Conservation (phyloP, 805 yeast genomes). For the Kuraishia molischiana region DNA sequence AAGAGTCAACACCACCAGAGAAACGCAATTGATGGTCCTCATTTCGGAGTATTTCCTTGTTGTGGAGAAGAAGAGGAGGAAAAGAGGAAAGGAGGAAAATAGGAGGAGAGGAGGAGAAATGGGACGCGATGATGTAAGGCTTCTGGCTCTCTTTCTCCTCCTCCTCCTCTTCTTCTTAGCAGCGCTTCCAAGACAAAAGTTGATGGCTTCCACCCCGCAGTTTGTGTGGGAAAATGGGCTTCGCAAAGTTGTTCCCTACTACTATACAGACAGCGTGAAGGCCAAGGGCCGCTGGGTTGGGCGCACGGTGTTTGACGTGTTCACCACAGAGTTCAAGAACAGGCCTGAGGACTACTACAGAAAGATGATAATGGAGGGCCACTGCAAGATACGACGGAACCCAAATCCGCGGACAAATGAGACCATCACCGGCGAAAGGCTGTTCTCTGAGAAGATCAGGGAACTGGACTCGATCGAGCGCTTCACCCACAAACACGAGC, state of each 20-base stretch:
- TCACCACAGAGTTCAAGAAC: slow-evolving; percentile 28
- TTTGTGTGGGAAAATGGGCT: slow-evolving; percentile 22
- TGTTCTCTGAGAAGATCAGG: neutral
- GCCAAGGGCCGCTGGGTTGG: slow-evolving; percentile 37
- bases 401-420: neutral
- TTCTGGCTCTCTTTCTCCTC: neutral
- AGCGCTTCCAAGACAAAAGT: neutral
- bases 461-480: neutral
- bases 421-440: neutral
- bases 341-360: slow-evolving; percentile 13
- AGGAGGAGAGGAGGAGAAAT: no score
- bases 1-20: neutral
- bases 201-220: neutral
- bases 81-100: no score
- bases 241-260: slow-evolving; percentile 31
- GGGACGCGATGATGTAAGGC: no score
- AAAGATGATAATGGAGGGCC: neutral
- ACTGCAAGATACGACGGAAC: neutral
- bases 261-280: slow-evolving; percentile 21
- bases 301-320: slow-evolving; percentile 25
- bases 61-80: no score
- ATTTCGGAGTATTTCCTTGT: no score
- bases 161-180: neutral
- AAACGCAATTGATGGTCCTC: neutral
- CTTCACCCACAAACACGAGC: slow-evolving; percentile 20